These are phyloP conservation scores for Aspergillus fumigatiaffinis DNA, from an alignment of 2,329 filamentous ascomycete genomes.

Conservation along the genomic window DNA sequence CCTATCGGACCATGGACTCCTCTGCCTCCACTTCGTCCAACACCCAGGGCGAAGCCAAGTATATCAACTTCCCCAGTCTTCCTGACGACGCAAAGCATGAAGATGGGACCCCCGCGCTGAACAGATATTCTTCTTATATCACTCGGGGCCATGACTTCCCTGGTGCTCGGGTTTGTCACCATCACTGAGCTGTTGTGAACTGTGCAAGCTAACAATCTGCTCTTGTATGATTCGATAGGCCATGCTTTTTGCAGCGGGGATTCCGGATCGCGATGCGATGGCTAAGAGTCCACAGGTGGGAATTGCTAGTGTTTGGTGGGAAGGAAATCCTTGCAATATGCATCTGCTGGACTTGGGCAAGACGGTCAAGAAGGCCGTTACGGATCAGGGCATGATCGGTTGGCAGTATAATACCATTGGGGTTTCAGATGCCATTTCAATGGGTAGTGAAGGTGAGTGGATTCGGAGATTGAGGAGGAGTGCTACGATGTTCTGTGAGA, in stretches of 20 bases:
- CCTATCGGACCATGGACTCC: conserved; percentile 18
- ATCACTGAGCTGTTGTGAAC: not conserved
- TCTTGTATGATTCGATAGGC: conserved; percentile 50
- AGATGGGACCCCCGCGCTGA: conserved; percentile 65
- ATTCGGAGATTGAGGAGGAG: not conserved
- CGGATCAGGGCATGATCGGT: conserved; percentile 80
- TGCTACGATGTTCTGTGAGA: not conserved
- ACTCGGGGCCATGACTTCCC: conserved; percentile 87
- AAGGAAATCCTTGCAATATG: conserved; percentile 88
- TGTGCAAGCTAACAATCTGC: not conserved
- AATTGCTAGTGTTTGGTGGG: conserved; percentile 92
- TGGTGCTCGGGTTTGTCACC: conserved; percentile 67
- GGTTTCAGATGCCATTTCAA: conserved; percentile 87
- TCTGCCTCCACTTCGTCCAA: conserved; percentile 17
- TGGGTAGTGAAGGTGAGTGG: conserved; percentile 77
- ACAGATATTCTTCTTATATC: conserved; percentile 78
- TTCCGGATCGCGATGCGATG: conserved; percentile 79
- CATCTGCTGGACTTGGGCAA: conserved; percentile 80
- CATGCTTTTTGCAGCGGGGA: conserved; percentile 91
- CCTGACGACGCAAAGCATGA: conserved; percentile 47
- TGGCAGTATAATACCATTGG: conserved; percentile 95
- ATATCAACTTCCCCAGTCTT: conserved; percentile 56
- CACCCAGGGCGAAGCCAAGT: conserved; percentile 45
- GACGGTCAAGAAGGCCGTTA: conserved; percentile 76
- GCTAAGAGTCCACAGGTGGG: conserved; percentile 88